These are phyloP conservation scores for Collybia mongolica DNA, from an alignment of 768 basidiomycete genomes.

Conservation along the genomic window DNA sequence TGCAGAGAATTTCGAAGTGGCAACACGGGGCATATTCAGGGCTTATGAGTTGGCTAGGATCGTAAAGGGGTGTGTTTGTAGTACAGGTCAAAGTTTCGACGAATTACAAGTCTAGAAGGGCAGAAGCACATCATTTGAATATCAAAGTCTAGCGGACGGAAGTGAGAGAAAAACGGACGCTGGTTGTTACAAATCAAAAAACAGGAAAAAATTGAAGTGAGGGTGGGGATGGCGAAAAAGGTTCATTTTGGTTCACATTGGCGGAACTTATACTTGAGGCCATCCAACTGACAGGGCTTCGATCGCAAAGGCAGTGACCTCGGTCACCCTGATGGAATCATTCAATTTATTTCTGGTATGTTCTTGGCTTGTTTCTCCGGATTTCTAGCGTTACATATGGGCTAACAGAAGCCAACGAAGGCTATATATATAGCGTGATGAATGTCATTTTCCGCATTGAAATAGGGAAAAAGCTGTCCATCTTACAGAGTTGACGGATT, in stretches of 20 bases:
- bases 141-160: slow-evolving; percentile 1
- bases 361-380: no score
- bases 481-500: no score
- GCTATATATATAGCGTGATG: background rate
- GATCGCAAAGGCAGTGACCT: slow-evolving; percentile 38
- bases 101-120: background rate
- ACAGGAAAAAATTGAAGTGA: slow-evolving; percentile 12
- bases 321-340: slow-evolving; percentile 29
- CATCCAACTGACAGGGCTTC: slow-evolving; percentile 50
- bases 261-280: slow-evolving; percentile 59
- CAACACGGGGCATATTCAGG: no score
- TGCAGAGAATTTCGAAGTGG: slow-evolving; percentile 29
- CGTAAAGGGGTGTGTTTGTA: no score
- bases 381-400: no score
- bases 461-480: no score
- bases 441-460: background rate
- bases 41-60: background rate
- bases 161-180: slow-evolving; percentile 4
- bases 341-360: background rate
- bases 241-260: slow-evolving; percentile 49
- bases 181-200: slow-evolving; percentile 3
- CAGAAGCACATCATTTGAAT: slow-evolving; percentile 19
- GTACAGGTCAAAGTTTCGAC: background rate
- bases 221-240: slow-evolving; percentile 43
- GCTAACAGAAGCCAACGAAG: background rate